A percentile compares a stretch with the other conserved stretches of the same genome.
These are phyloP conservation scores for Cerrena zonata DNA, from an alignment of 1,284 basidiomycete genomes.

Conservation along the genomic window DNA sequence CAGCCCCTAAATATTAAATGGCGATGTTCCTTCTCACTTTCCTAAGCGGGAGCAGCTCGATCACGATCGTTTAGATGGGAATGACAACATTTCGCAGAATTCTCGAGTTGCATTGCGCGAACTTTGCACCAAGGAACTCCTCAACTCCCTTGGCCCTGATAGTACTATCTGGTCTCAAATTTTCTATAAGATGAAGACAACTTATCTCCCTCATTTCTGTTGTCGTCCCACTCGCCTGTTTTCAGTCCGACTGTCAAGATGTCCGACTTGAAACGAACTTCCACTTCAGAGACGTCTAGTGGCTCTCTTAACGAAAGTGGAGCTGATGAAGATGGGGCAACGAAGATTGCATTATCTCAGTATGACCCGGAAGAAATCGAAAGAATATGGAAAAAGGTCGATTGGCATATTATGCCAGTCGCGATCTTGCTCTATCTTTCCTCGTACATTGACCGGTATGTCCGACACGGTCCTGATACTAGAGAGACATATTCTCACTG, in stretches of 20 bases:
- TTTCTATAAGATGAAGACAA: background rate
- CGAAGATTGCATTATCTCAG: background rate
- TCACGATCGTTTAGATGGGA: background rate
- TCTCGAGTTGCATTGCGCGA: background rate
- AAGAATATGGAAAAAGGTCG: constrained; percentile 27
- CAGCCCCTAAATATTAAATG: too few species aligned
- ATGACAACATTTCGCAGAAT: constrained; percentile 1
- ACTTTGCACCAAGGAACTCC: background rate
- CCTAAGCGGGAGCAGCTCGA: background rate
- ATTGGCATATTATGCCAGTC: constrained; percentile 24
- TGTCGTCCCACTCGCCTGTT: background rate
- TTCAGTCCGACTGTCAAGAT: background rate
- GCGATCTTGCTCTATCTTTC: constrained; percentile 25
- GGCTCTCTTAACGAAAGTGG: background rate
- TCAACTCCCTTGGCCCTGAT: background rate
- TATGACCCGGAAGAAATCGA: constrained; percentile 21
- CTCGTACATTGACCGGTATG: constrained; percentile 28
- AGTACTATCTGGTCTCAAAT: background rate
- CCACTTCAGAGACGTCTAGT: background rate
- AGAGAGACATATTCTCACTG: background rate
- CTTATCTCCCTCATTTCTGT: background rate
- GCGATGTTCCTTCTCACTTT: too few species aligned
- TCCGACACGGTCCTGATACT: background rate
- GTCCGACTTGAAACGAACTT: background rate
- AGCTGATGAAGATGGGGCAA: background rate